Conservation (phyloP, 2,329 filamentous ascomycete genomes). For the Penicillium freii region DNA sequence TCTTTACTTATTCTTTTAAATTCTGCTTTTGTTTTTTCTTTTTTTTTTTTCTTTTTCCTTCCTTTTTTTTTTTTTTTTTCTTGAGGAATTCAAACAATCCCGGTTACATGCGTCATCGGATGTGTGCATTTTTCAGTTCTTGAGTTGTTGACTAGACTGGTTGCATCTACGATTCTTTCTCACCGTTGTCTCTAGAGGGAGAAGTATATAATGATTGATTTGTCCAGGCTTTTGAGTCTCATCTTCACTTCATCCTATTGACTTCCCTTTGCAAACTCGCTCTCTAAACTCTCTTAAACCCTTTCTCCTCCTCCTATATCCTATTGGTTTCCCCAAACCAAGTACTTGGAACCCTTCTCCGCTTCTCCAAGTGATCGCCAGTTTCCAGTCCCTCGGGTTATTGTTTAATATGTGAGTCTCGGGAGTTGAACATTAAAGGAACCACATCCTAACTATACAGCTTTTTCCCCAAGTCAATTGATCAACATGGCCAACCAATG, state of each 20-base stretch:
- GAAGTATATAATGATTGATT: conserved; percentile 3
- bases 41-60: background rate
- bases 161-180: background rate
- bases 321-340: background rate
- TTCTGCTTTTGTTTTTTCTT: background rate
- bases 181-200: background rate
- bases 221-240: background rate
- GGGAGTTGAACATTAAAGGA: background rate
- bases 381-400: conserved; percentile 21
- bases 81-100: background rate
- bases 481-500: conserved; percentile 41
- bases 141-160: background rate
- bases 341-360: conserved; percentile 12
- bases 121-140: background rate
- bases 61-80: background rate
- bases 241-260: background rate
- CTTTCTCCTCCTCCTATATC: background rate
- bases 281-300: background rate
- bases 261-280: background rate
- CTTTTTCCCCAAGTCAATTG: background rate
- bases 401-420: conserved; percentile 20
- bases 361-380: conserved; percentile 18
- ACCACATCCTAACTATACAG: background rate
- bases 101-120: conserved; percentile 2
- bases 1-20: background rate